A percentile compares a stretch with the other conserved stretches of the same genome.
phyloP scores from a whole-genome alignment of 2,329 filamentous ascomycete genomes.

The Graphilbum ipis-grandicollis region DNA sequence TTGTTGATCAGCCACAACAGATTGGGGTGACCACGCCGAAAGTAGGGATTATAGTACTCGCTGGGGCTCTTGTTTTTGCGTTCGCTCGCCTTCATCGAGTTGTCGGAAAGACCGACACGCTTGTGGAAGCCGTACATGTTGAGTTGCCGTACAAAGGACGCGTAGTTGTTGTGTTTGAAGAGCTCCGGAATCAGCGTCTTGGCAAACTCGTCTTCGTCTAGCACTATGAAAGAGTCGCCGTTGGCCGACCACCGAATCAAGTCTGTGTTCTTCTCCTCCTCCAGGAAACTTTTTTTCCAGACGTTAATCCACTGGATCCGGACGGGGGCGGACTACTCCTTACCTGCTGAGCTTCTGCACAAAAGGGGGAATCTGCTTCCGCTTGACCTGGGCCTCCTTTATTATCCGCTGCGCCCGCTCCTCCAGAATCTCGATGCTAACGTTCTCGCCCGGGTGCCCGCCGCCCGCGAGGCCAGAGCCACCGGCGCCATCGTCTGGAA shows the following conservation, averaged over 20 bases:
- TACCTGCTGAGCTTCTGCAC: slow-evolving; percentile 96
- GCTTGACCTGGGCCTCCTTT: slow-evolving; percentile 71
- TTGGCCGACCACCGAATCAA: slow-evolving; percentile 95
- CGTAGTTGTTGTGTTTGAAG: slow-evolving; percentile 98
- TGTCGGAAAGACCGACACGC: slow-evolving; percentile 80
- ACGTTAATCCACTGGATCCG: too few species aligned
- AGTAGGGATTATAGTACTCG: slow-evolving; percentile 95
- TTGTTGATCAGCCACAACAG: slow-evolving; percentile 94
- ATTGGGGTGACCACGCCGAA: slow-evolving; percentile 82
- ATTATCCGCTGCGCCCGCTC: slow-evolving; percentile 67
- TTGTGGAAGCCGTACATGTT: slow-evolving; percentile 99
- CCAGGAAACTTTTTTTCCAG: slow-evolving; percentile 68
- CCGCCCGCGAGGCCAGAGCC: background rate
- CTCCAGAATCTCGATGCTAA: slow-evolving; percentile 65
- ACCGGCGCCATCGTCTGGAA: slow-evolving; percentile 19
- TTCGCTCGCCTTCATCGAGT: slow-evolving; percentile 94
- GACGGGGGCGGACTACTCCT: too few species aligned
- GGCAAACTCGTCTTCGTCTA: slow-evolving; percentile 96
- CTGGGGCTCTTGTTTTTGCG: slow-evolving; percentile 95
- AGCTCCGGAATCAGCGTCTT: slow-evolving; percentile 93
- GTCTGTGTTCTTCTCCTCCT: slow-evolving; percentile 83
- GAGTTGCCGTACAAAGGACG: slow-evolving; percentile 84
- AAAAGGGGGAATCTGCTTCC: slow-evolving; percentile 94
- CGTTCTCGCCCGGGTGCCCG: slow-evolving; percentile 31
- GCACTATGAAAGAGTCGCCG: slow-evolving; percentile 87